These are phyloP conservation scores for Eutrema japonicum DNA, from an alignment of 345 rosid genomes.

Conservation along the genomic window DNA sequence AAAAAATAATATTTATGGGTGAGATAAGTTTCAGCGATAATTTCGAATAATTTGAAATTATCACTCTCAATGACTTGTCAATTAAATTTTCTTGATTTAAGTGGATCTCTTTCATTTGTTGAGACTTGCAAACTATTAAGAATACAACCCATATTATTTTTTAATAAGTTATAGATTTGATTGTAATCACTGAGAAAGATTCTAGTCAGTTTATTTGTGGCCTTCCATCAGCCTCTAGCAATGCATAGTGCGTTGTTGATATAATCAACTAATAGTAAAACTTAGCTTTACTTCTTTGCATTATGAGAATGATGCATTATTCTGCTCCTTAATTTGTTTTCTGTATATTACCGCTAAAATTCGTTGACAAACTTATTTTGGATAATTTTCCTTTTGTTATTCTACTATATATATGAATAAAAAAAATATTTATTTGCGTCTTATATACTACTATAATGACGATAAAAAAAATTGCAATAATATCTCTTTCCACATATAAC, in stretches of 20 bases:
- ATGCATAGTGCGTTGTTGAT: neutral
- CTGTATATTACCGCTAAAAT: neutral
- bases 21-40: neutral
- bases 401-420: too few species aligned
- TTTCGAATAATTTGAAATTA: conserved; percentile 18
- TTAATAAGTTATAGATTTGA: conserved; percentile 6
- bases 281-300: conserved; percentile 18
- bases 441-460: too few species aligned
- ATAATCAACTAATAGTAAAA: conserved; percentile 21
- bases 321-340: neutral
- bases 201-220: conserved; percentile 21
- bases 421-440: too few species aligned
- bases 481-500: too few species aligned
- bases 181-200: conserved; percentile 16
- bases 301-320: conserved; percentile 2
- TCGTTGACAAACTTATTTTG: neutral
- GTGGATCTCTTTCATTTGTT: conserved; percentile 22
- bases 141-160: conserved; percentile 20
- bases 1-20: neutral
- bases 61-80: conserved; percentile 30
- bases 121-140: conserved; percentile 10
- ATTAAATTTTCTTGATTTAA: conserved; percentile 22
- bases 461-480: too few species aligned
- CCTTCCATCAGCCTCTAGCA: conserved; percentile 19
- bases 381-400: neutral